Conservation (phyloP, 1,139 yeast species). For the Candida sp. region DNA sequence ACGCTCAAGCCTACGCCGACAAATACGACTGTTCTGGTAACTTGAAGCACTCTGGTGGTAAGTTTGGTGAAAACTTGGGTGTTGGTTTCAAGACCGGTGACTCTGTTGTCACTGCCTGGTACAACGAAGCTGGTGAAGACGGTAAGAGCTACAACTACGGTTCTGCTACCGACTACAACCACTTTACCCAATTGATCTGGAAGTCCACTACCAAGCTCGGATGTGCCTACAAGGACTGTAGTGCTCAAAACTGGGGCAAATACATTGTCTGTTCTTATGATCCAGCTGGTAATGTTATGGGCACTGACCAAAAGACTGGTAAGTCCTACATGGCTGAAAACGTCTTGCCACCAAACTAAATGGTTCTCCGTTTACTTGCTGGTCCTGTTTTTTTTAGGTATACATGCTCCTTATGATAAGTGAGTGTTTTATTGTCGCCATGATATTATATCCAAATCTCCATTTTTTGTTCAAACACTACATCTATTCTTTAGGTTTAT, state of each 20-base stretch:
- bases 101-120: constrained; percentile 82
- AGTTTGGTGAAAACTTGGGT: constrained; percentile 89
- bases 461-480: not conserved
- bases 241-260: constrained; percentile 47
- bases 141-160: constrained; percentile 58
- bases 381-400: not conserved
- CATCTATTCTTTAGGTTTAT: not conserved
- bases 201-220: constrained; percentile 69
- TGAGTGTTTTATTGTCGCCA: constrained; percentile 3
- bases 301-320: constrained; percentile 6
- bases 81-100: constrained; percentile 63
- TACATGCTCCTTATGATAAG: constrained; percentile 1
- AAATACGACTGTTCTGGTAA: constrained; percentile 69
- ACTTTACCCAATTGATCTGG: constrained; percentile 92
- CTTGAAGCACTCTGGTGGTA: constrained; percentile 78
- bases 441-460: not conserved
- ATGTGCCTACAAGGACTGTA: constrained; percentile 68
- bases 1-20: constrained; percentile 75
- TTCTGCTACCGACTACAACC: constrained; percentile 30
- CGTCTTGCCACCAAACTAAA: constrained; percentile 4
- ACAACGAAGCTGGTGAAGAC: constrained; percentile 48
- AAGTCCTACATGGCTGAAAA: constrained; percentile 7
- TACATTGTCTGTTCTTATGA: constrained; percentile 58
- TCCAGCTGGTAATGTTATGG: constrained; percentile 52
- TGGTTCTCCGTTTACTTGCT: not conserved